Evolutionary conservation across 2,329 filamentous ascomycete species (phyloP), one percentile per base, ranked within the genome.

Genomic region (Cercospora sp.): DNA sequence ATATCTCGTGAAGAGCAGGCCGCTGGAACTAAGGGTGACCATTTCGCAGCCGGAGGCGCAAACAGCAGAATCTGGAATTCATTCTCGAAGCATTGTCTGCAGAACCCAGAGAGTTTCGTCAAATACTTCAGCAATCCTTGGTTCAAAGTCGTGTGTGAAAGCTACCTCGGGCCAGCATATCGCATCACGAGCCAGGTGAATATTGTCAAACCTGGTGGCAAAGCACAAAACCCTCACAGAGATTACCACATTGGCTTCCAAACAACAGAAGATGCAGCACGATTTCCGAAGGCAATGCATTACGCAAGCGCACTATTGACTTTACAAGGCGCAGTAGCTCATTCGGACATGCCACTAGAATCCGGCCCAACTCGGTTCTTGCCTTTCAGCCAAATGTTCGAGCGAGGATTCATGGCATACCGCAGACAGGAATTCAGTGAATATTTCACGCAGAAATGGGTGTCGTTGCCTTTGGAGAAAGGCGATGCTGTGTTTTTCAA

Each of bases 51-150:
- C 4, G 80, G 81, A 2, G 84, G 85, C 24, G 81, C 82, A 26
- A 90, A 90, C 74, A 82, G 85, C 64, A 83, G 88, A 9, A 88
- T 90, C 79, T 90, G 87, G 87, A 90, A 90, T 78, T 87, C 87
- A 0, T 87, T 89, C 77, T 84, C 84, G 70, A 90, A 90, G 74
- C 88, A 89, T 73, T 85, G 82, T 21, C 75, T 85, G 2, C 74
- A 79, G 30, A 82, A 88, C 69, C 83, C 87, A 0, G 53, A 74
- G 0, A 86, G 84, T 0, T 90, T 90, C 72, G 69, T 85, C 0
- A 68, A 75, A 6, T 89, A 90, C 80, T 89, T 87, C 77, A 82
- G 85, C 4, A 89, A 89, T 70, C 86, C 86, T 0, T 88, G 85
- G 80, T 81, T 90, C 2, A 77, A 80, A 0, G 74, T 84, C 7